Conservation (phyloP, 257 asterid genomes). For the Primulina eburnea region DNA sequence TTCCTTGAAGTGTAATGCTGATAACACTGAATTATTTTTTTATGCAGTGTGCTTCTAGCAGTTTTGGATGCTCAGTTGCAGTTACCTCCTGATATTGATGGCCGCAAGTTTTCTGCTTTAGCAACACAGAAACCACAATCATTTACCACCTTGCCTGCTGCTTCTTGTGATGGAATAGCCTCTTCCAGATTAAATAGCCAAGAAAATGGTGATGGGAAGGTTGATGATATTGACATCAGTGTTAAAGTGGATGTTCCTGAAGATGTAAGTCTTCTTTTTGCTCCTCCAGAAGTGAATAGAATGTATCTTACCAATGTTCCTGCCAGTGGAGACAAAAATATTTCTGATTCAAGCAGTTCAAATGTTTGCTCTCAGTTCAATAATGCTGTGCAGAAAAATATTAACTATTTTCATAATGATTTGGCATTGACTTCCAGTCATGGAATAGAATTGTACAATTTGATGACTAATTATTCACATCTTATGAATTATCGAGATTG, state of each 20-base stretch:
- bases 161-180: conserved; percentile 42
- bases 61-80: conserved; percentile 88
- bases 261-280: conserved; percentile 77
- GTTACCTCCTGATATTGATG: conserved; percentile 80
- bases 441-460: conserved; percentile 43
- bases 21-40: conserved; percentile 31
- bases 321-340: conserved; percentile 41
- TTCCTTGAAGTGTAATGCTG: conserved; percentile 20
- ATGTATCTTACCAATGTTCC: conserved; percentile 58
- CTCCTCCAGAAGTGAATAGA: conserved; percentile 71
- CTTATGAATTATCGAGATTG: conserved; percentile 71
- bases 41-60: conserved; percentile 88
- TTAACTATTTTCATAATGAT: conserved; percentile 33
- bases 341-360: conserved; percentile 37
- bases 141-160: conserved; percentile 36
- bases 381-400: conserved; percentile 28
- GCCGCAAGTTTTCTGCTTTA: conserved; percentile 43
- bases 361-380: conserved; percentile 38
- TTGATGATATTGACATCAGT: conserved; percentile 42
- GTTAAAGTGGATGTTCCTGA: conserved; percentile 62
- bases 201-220: conserved; percentile 59
- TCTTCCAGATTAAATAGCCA: conserved; percentile 46
- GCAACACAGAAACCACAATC: conserved; percentile 46
- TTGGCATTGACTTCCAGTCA: conserved; percentile 32
- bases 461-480: conserved; percentile 72